Evolutionary conservation across 164 flowering plant species (phyloP), one percentile per base, ranked within the genome.

Genomic region (Kalanchoe fedtschenkoi): DNA sequence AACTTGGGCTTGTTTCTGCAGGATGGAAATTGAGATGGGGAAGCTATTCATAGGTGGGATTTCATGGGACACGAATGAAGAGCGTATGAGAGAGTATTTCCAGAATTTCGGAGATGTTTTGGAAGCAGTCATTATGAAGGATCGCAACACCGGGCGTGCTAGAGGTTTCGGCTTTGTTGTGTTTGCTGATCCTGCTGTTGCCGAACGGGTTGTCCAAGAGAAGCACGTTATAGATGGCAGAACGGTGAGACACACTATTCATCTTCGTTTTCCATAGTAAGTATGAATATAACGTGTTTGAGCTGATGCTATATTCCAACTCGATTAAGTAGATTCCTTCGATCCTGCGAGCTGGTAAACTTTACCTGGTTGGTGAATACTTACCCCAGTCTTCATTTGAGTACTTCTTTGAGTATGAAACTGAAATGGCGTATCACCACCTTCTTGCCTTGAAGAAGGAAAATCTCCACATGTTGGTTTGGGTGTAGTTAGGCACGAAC

Each of bases 41-140:
- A 89, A 89, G 78, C 75, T 89, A 29, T 89, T 89, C 70, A 74
- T 89, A 57, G 96, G 96, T 65, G 96, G 96, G 57, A 89, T 89
- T 65, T 89, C 96, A 0, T 89, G 96, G 96, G 96, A 89, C 76
- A 89, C 96, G 11, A 85, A 80, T 73, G 96, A 87, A 63, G 91
- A 83, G 43, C 85, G 88, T 8, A 80, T 89, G n/a, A 76, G 75
- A 53, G 88, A 85, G 62, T 87, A 89, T 72, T 89, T 89, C 60
- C 74, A 76, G 64, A 68, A 65, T 33, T 89, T 73, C 70, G 93
- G 96, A 19, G 88, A 85, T 62, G 89, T 89, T 5, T 62, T 80
- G 53, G 93, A 89, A 68, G 93, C 91, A 58, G 89, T 89, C 66
- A 87, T 87, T 29, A 89, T 89, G 93, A 89, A 82, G 74, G 96